Percentiles rank a stretch among this genome's conserved stretches.
These are phyloP conservation scores for Biscogniauxia sp. DNA, from an alignment of 2,329 filamentous ascomycete species.

Conservation along the genomic window DNA sequence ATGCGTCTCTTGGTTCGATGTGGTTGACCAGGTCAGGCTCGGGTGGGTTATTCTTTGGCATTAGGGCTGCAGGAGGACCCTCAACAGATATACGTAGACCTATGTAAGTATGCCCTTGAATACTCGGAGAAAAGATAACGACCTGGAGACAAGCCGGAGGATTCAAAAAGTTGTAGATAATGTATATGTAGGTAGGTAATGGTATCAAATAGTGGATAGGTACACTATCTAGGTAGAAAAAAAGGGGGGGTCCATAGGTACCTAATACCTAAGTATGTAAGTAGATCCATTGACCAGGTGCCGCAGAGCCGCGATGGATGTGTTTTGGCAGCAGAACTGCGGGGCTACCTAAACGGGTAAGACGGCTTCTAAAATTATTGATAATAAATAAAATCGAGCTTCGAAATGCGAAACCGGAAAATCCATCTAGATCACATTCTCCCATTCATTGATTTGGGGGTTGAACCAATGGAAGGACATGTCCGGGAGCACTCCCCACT, in stretches of 20 bases:
- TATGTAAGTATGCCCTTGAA: too few relatives aligned
- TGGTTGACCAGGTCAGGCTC: background rate
- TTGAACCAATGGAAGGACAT: constrained; percentile 6
- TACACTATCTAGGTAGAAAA: background rate
- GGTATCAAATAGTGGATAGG: background rate
- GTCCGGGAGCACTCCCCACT: background rate
- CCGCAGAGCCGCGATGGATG: background rate
- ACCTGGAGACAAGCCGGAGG: too few relatives aligned
- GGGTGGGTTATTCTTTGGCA: background rate
- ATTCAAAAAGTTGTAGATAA: background rate
- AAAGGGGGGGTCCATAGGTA: background rate
- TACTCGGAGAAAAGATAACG: too few relatives aligned
- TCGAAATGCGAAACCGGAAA: background rate
- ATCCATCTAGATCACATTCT: background rate
- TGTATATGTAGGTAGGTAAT: too few relatives aligned
- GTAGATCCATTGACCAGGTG: background rate
- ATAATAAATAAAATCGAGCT: background rate
- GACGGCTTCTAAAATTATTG: too few relatives aligned
- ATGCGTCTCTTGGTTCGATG: background rate
- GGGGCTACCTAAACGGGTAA: background rate
- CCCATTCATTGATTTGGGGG: background rate
- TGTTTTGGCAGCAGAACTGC: background rate
- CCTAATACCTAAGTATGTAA: background rate
- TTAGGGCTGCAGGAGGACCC: background rate
- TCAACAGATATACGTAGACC: background rate